A percentile compares a stretch with the other conserved stretches of the same genome.
Evolutionary conservation across 2,329 filamentous ascomycete species (phyloP).

Genomic region (Alternaria conjuncta): DNA sequence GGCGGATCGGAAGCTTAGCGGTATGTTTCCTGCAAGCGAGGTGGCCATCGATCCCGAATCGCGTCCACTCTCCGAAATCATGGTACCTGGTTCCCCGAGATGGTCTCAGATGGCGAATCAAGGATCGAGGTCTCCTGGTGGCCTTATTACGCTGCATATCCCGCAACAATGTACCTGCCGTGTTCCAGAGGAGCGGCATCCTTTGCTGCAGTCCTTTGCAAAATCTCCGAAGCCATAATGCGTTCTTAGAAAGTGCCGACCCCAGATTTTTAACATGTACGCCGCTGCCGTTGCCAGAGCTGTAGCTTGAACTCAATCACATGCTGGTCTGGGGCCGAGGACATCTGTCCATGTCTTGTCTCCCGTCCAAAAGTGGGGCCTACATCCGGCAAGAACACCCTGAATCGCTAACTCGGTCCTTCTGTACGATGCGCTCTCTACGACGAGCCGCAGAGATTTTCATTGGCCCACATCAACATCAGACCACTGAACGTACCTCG

Average conservation of each 20-base stretch:
- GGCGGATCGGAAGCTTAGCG: neutral
- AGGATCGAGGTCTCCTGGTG: neutral
- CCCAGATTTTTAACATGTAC: neutral
- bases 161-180: neutral
- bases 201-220: neutral
- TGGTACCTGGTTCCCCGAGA: slow-evolving; percentile 1
- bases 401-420: neutral
- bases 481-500: neutral
- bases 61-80: neutral
- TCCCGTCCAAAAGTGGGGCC: slow-evolving; percentile 1
- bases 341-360: neutral
- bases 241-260: neutral
- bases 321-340: neutral
- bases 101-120: neutral
- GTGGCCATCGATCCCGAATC: neutral
- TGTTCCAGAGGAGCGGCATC: neutral
- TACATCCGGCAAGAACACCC: neutral
- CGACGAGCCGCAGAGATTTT: neutral
- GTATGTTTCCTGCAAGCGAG: neutral
- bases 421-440: neutral
- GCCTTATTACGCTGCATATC: neutral
- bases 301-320: slow-evolving; percentile 8
- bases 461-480: neutral
- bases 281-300: slow-evolving; percentile 4
- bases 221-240: neutral